Evolutionary conservation across 2,329 filamentous ascomycete species (phyloP).

Genomic region (Pseudogymnoascus sp.): DNA sequence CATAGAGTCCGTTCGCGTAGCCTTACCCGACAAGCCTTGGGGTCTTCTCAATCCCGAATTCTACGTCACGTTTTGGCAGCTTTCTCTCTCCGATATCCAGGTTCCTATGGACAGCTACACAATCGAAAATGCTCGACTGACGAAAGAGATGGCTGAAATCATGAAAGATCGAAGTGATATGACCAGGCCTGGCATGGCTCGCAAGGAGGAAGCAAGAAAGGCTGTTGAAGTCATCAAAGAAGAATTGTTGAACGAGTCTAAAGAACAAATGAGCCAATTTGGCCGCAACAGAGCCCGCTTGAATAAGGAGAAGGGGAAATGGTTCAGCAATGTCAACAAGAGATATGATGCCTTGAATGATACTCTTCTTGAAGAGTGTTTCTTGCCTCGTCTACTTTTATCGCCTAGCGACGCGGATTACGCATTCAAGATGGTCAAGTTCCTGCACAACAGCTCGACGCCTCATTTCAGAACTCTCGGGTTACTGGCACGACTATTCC

Average conservation of each 20-base stretch:
- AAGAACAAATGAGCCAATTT: conserved; percentile 60
- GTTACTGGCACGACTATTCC: conserved; percentile 77
- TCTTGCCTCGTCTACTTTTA: conserved; percentile 78
- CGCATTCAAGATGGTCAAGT: conserved; percentile 77
- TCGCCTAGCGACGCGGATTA: conserved; percentile 86
- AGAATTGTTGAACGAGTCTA: conserved; percentile 65
- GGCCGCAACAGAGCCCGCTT: conserved; percentile 62
- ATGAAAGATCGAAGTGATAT: conserved; percentile 67
- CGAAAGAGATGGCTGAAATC: conserved; percentile 59
- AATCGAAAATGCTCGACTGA: conserved; percentile 62
- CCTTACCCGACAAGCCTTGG: conserved; percentile 58
- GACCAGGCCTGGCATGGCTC: conserved; percentile 55
- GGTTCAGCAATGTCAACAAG: conserved; percentile 63
- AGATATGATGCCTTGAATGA: conserved; percentile 65
- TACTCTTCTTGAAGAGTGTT: conserved; percentile 78
- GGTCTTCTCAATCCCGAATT: conserved; percentile 69
- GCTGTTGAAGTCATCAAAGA: conserved; percentile 61
- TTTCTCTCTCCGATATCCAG: conserved; percentile 73
- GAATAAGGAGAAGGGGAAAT: conserved; percentile 66
- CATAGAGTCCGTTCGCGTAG: conserved; percentile 58
- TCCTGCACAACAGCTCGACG: conserved; percentile 75
- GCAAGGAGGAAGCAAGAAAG: conserved; percentile 64
- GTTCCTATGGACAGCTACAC: conserved; percentile 73
- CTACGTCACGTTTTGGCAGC: conserved; percentile 86
- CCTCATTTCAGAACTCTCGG: conserved; percentile 82